These are phyloP conservation scores for Hypoxylon trugodes DNA, from an alignment of 495 filamentous ascomycete species.

Conservation along the genomic window DNA sequence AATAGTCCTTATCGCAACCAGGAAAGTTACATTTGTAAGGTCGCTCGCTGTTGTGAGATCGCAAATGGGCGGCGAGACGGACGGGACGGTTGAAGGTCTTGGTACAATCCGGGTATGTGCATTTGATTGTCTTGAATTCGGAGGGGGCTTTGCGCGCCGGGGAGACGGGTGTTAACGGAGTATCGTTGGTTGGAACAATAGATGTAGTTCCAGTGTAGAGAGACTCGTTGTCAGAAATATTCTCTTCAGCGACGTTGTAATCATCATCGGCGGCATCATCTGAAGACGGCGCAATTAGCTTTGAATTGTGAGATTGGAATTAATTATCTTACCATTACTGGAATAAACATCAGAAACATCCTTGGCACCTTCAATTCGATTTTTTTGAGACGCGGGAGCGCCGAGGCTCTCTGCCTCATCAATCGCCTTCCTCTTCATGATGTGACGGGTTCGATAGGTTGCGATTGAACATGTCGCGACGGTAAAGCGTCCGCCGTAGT, in stretches of 20 bases:
- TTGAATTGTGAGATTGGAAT: neutral
- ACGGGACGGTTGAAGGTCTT: constrained; percentile 89
- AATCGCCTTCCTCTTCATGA: constrained; percentile 43
- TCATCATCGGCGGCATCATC: constrained; percentile 20
- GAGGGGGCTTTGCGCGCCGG: constrained; percentile 67
- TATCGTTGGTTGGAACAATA: constrained; percentile 39
- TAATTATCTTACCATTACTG: neutral
- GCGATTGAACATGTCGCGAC: constrained; percentile 1
- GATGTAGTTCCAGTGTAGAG: constrained; percentile 44
- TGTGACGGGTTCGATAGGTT: neutral
- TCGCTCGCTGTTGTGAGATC: constrained; percentile 82
- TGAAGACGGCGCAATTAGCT: constrained; percentile 18
- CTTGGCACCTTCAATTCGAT: neutral
- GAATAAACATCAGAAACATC: no score
- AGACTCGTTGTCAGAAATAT: constrained; percentile 54
- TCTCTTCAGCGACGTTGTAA: constrained; percentile 20
- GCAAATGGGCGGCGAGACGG: constrained; percentile 78
- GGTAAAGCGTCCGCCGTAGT: no score
- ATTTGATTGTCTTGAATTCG: constrained; percentile 75
- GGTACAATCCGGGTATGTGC: constrained; percentile 71
- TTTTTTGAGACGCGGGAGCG: constrained; percentile 17
- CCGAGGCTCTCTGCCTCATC: constrained; percentile 18
- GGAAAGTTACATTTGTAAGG: constrained; percentile 72
- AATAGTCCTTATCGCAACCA: constrained; percentile 81
- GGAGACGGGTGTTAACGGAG: constrained; percentile 58